Conservation (phyloP, 768 basidiomycete species). For the Clitopilus passeckerianus region DNA sequence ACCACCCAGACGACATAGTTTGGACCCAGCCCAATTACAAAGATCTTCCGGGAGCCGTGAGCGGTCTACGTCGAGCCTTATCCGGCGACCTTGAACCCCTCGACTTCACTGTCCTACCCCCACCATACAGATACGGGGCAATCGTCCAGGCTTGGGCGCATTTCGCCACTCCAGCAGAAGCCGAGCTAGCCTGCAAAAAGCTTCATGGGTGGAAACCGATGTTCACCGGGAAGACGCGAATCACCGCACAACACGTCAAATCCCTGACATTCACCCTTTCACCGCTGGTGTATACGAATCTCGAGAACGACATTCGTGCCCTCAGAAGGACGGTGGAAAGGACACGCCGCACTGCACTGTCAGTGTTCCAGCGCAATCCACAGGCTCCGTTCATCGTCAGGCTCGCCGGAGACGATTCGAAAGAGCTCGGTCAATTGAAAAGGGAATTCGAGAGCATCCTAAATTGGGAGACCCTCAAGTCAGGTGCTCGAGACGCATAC, state of each 20-base stretch:
- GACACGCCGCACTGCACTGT: slow-evolving; percentile 22
- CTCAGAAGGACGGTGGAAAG: slow-evolving; percentile 34
- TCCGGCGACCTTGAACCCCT: slow-evolving; percentile 22
- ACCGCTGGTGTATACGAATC: slow-evolving; percentile 26
- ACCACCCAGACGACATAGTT: slow-evolving; percentile 44
- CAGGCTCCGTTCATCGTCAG: slow-evolving; percentile 29
- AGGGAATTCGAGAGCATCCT: slow-evolving; percentile 55
- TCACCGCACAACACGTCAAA: slow-evolving; percentile 51
- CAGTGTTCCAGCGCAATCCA: slow-evolving; percentile 11
- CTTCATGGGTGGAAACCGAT: slow-evolving; percentile 43
- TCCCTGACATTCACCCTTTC: slow-evolving; percentile 43
- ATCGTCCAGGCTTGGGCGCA: slow-evolving; percentile 49
- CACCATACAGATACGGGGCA: slow-evolving; percentile 44
- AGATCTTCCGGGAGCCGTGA: slow-evolving; percentile 31
- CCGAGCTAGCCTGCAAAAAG: slow-evolving; percentile 40
- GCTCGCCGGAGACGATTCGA: slow-evolving; percentile 44
- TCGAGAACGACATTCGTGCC: slow-evolving; percentile 39
- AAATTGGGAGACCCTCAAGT: slow-evolving; percentile 52
- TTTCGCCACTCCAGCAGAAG: slow-evolving; percentile 47
- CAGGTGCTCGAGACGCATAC: slow-evolving; percentile 55
- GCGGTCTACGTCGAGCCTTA: slow-evolving; percentile 36
- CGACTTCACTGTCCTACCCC: slow-evolving; percentile 40
- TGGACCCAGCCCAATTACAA: slow-evolving; percentile 42
- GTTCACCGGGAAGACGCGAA: slow-evolving; percentile 37
- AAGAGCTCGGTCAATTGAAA: slow-evolving; percentile 52